Conservation (phyloP, 176 grass and related monocot genomes). For the Luzula sylvatica region DNA sequence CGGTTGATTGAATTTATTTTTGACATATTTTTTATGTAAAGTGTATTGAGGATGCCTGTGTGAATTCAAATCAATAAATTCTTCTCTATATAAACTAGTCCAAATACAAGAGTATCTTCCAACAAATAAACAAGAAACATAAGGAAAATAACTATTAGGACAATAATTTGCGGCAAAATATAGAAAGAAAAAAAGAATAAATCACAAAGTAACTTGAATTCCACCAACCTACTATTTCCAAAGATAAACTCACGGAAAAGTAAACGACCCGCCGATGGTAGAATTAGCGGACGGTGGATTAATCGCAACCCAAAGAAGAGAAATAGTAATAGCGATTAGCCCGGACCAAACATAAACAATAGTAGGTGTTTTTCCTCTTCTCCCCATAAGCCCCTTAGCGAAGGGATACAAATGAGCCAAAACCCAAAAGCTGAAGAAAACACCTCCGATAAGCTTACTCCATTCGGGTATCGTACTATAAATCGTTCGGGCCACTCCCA, state of each 20-base stretch:
- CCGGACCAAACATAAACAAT: slow-evolving; percentile 96
- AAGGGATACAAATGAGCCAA: slow-evolving; percentile 89
- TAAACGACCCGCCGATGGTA: slow-evolving; percentile 79
- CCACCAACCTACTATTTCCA: too few relatives aligned
- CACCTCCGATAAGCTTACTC: slow-evolving; percentile 81
- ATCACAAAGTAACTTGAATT: not conserved
- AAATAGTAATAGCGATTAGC: slow-evolving; percentile 86
- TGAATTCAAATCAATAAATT: not conserved
- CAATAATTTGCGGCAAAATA: not conserved
- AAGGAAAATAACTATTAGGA: slow-evolving; percentile 15
- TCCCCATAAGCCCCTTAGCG: slow-evolving; percentile 83
- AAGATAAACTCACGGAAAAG: slow-evolving; percentile 57
- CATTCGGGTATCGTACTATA: slow-evolving; percentile 83
- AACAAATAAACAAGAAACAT: slow-evolving; percentile 18
- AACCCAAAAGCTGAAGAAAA: slow-evolving; percentile 99
- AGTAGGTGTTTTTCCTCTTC: slow-evolving; percentile 68
- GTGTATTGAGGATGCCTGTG: not conserved
- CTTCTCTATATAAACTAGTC: too few relatives aligned
- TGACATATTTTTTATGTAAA: too few relatives aligned
- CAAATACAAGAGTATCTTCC: not conserved
- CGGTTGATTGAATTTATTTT: not conserved
- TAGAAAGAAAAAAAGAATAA: not conserved
- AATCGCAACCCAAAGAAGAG: slow-evolving; percentile 88
- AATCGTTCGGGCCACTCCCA: slow-evolving; percentile 75
- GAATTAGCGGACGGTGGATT: slow-evolving; percentile 53